Conservation (phyloP, 108 stramenopile genomes). For the Cyclostephanos invisitatus region DNA sequence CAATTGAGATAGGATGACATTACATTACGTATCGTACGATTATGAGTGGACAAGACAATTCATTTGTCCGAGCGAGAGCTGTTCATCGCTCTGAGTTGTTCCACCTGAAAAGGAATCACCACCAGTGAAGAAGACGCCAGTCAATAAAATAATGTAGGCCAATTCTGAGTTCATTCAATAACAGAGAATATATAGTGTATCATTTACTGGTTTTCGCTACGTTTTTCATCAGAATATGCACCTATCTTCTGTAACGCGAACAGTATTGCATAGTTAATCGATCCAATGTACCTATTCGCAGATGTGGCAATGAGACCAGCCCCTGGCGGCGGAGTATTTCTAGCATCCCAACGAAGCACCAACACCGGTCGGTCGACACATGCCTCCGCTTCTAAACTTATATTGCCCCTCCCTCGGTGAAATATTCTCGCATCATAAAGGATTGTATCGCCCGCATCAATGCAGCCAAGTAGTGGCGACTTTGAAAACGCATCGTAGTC, state of each 20-base stretch:
- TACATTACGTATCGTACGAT: too few species aligned
- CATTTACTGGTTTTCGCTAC: neutral
- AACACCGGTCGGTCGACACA: slow-evolving; percentile 30
- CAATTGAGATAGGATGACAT: too few species aligned
- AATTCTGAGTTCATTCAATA: too few species aligned
- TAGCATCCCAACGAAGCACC: slow-evolving; percentile 39
- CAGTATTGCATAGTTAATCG: slow-evolving; percentile 24
- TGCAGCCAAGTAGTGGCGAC: slow-evolving; percentile 22
- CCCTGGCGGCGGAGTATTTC: slow-evolving; percentile 37
- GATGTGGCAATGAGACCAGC: slow-evolving; percentile 35
- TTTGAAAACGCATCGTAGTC: neutral
- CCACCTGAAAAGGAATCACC: too few species aligned
- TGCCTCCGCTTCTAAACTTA: neutral
- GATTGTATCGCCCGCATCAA: slow-evolving; percentile 38
- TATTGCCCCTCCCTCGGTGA: slow-evolving; percentile 38
- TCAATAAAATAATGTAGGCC: too few species aligned
- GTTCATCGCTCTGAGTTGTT: too few species aligned
- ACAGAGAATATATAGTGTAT: too few species aligned
- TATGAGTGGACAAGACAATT: too few species aligned
- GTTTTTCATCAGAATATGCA: neutral
- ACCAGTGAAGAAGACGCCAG: too few species aligned
- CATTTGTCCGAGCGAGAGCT: too few species aligned
- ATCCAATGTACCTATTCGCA: slow-evolving; percentile 25
- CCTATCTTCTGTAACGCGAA: slow-evolving; percentile 8
- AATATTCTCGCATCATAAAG: slow-evolving; percentile 40